Percentiles rank a stretch among this genome's conserved stretches.
These are phyloP conservation scores for Metschnikowia drakensbergensis DNA, from an alignment of 805 yeast species.

Conservation along the genomic window DNA sequence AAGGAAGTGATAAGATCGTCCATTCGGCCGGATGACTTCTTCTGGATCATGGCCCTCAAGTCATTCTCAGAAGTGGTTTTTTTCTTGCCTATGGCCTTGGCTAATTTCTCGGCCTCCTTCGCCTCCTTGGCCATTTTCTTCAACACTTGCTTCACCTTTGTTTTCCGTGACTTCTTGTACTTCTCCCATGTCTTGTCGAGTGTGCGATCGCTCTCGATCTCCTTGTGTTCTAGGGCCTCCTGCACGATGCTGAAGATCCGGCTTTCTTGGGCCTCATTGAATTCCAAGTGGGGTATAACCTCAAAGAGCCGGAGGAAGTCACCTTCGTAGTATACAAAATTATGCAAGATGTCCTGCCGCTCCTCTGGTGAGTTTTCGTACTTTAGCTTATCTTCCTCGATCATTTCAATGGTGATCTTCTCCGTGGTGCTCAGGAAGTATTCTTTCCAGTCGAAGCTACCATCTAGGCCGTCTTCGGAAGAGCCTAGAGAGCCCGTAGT, in stretches of 20 bases:
- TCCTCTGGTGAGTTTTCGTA: conserved; percentile 67
- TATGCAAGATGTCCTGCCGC: conserved; percentile 54
- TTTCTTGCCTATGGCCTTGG: conserved; percentile 31
- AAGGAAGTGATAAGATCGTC: conserved; percentile 45
- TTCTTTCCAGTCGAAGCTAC: conserved; percentile 53
- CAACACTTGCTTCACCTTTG: conserved; percentile 45
- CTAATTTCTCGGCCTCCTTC: conserved; percentile 52
- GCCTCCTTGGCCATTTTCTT: conserved; percentile 61
- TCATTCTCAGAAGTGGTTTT: conserved; percentile 35
- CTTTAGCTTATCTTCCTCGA: conserved; percentile 60
- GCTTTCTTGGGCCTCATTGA: conserved; percentile 53
- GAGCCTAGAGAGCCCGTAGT: conserved; percentile 57
- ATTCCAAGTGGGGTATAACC: conserved; percentile 71
- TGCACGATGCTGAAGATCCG: conserved; percentile 55
- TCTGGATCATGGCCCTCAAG: conserved; percentile 47
- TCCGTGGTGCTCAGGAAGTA: conserved; percentile 47
- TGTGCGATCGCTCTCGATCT: conserved; percentile 31
- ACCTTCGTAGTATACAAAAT: conserved; percentile 58
- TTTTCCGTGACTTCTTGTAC: conserved; percentile 48
- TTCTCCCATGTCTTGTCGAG: conserved; percentile 44
- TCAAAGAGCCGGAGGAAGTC: conserved; percentile 70
- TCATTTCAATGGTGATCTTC: conserved; percentile 57
- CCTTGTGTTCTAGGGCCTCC: conserved; percentile 33
- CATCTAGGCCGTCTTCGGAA: conserved; percentile 26
- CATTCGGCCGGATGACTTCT: conserved; percentile 40